Conservation (phyloP, 495 filamentous ascomycete genomes). For the Aspergillus bridgeri region DNA sequence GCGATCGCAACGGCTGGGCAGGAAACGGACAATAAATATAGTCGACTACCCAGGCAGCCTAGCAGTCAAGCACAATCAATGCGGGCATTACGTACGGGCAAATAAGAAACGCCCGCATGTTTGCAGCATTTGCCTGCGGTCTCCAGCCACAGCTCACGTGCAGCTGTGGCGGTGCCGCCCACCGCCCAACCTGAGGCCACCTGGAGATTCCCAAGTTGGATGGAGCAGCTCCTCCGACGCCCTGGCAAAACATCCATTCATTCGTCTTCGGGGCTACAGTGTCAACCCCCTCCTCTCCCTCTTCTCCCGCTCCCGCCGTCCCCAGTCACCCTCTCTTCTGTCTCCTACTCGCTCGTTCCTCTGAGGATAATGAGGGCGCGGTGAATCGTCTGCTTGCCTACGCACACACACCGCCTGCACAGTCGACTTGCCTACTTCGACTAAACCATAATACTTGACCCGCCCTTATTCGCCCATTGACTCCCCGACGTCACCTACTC, state of each 20-base stretch:
- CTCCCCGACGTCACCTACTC: constrained; percentile 22
- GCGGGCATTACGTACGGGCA: neutral
- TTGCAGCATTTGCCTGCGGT: constrained; percentile 41
- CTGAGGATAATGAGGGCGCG: constrained; percentile 32
- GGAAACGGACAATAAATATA: neutral
- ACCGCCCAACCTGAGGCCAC: constrained; percentile 43
- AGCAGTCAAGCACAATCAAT: neutral
- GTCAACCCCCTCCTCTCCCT: constrained; percentile 3
- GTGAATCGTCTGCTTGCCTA: constrained; percentile 14
- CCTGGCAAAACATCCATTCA: constrained; percentile 16
- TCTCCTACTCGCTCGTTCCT: neutral
- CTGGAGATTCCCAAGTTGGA: constrained; percentile 37
- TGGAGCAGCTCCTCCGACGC: constrained; percentile 13
- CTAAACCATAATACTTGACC: constrained; percentile 19
- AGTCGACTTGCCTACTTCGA: constrained; percentile 13
- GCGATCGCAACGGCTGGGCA: constrained; percentile 1
- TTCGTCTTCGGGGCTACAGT: constrained; percentile 8
- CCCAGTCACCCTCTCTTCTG: constrained; percentile 7
- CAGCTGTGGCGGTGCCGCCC: constrained; percentile 15
- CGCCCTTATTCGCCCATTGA: constrained; percentile 29
- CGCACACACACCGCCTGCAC: constrained; percentile 18
- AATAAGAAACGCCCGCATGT: constrained; percentile 31
- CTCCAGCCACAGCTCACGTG: constrained; percentile 18
- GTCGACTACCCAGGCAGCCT: neutral
- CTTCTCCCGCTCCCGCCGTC: constrained; percentile 4